These are phyloP conservation scores for Heliocybe sulcata DNA, from an alignment of 1,284 basidiomycete genomes.

Conservation along the genomic window DNA sequence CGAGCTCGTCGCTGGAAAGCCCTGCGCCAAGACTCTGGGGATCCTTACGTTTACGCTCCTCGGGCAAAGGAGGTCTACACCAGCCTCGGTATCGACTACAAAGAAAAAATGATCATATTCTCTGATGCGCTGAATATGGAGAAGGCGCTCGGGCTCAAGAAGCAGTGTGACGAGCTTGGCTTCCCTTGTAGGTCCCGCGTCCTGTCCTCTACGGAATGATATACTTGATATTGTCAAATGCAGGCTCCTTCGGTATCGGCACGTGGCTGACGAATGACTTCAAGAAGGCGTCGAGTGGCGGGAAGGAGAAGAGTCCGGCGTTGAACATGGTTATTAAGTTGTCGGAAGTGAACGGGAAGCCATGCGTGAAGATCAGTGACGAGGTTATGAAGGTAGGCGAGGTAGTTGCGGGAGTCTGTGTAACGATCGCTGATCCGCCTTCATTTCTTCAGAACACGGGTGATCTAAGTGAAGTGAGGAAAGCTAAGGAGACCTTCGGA, in stretches of 20 bases:
- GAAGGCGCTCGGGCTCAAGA: slow-evolving; percentile 62
- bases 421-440: neutral
- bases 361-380: slow-evolving; percentile 90
- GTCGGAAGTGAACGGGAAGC: slow-evolving; percentile 59
- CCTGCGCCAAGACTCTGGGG: slow-evolving; percentile 89
- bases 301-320: slow-evolving; percentile 62
- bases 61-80: slow-evolving; percentile 67
- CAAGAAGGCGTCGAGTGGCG: slow-evolving; percentile 43
- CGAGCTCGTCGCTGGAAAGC: slow-evolving; percentile 70
- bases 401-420: neutral
- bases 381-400: slow-evolving; percentile 74
- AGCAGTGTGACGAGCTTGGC: slow-evolving; percentile 68
- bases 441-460: slow-evolving; percentile 34
- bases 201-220: neutral
- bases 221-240: neutral
- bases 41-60: slow-evolving; percentile 73
- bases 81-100: slow-evolving; percentile 55
- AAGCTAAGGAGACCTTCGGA: slow-evolving; percentile 34
- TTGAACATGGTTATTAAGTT: slow-evolving; percentile 95
- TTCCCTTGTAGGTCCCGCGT: slow-evolving; percentile 48
- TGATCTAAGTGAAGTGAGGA: slow-evolving; percentile 29
- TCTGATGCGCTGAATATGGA: slow-evolving; percentile 77
- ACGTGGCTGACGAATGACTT: slow-evolving; percentile 91
- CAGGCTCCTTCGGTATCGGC: slow-evolving; percentile 84
- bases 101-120: slow-evolving; percentile 71